Evolutionary conservation across 2,329 filamentous ascomycete species (phyloP).

Genomic region (Clonostachys sp.): DNA sequence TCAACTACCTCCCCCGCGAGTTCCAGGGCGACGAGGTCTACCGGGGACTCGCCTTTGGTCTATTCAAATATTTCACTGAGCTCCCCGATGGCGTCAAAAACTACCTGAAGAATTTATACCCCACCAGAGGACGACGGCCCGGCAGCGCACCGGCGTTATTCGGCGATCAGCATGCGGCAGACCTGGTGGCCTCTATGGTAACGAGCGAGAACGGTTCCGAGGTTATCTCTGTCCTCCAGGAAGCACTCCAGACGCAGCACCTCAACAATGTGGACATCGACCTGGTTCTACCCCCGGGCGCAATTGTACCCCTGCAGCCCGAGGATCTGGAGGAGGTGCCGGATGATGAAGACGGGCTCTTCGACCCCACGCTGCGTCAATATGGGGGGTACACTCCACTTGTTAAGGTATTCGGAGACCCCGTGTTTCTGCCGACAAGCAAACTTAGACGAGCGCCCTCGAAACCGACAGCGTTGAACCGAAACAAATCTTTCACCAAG

Average conservation of each 20-base stretch:
- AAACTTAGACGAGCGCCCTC: slow-evolving; percentile 82
- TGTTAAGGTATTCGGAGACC: slow-evolving; percentile 75
- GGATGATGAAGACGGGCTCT: slow-evolving; percentile 60
- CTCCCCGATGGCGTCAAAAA: slow-evolving; percentile 73
- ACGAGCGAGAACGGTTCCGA: slow-evolving; percentile 73
- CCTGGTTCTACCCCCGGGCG: slow-evolving; percentile 74
- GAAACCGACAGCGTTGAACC: slow-evolving; percentile 74
- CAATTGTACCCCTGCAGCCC: slow-evolving; percentile 61
- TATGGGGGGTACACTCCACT: slow-evolving; percentile 77
- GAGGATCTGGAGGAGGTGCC: slow-evolving; percentile 55
- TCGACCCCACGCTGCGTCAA: slow-evolving; percentile 60
- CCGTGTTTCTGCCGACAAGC: slow-evolving; percentile 82
- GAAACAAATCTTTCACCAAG: slow-evolving; percentile 71
- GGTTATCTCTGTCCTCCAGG: slow-evolving; percentile 67
- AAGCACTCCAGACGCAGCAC: slow-evolving; percentile 75
- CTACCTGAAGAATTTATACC: slow-evolving; percentile 57
- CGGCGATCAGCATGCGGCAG: slow-evolving; percentile 86
- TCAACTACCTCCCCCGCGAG: slow-evolving; percentile 84
- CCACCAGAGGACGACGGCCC: slow-evolving; percentile 51
- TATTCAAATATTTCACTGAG: slow-evolving; percentile 93
- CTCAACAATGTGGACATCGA: slow-evolving; percentile 85
- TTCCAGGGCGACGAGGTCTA: slow-evolving; percentile 94
- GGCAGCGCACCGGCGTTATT: slow-evolving; percentile 69
- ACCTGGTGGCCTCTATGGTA: slow-evolving; percentile 80
- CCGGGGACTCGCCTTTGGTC: slow-evolving; percentile 83